Base-by-base conservation (phyloP, 2,329 filamentous ascomycete genomes). In the Dactylonectria macrodidyma region DNA sequence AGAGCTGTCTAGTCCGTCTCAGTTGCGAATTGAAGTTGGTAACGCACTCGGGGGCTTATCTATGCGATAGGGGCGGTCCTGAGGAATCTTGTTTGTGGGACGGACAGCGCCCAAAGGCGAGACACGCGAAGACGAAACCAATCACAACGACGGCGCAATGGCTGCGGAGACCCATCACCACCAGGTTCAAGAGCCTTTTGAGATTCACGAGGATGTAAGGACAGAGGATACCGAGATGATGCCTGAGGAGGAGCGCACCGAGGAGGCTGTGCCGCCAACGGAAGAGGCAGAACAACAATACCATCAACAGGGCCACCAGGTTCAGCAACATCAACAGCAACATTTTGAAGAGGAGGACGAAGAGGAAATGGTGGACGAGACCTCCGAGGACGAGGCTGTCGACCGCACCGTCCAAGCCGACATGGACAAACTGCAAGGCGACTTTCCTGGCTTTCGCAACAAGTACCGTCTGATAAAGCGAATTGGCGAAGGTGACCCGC, bases 391-490 rank as follows among this genome's bases (percentile, higher is more conserved):
- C 26, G 90, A 93, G 58, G 81, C 84, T 14, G 86, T 94, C 44
- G 92, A 95, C 73, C 84, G 88, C 22, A 84, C 84, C 6, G 93
- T 97, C 14, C 88, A 90, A 69, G 90, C 95, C 60, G 96, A 99
- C 80, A 99, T 99, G 89, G 89, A 90, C 59, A 93, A 91, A 73
- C 90, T 99, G 65, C 91, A 95, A 75, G 86, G 90, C 61, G 92
- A 91, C 38, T 98, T 98, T 79, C 91, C 91, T 44, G 93, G 93
- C 59, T 97, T 98, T 79, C 92, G 89, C 72, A 88, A 93, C 75
- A 90, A 92, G 65, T 99, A 95, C 82, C 91, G 95, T 60, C 84
- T 99, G 62, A 96, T 99, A 79, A 98, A 98, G 82, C 92, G 95
- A 70, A 99, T 99, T 77, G 96, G 96, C 77, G 96, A 99, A 88